Evolutionary conservation across 495 filamentous ascomycete genomes (phyloP).

Genomic region (Tuber indicum): DNA sequence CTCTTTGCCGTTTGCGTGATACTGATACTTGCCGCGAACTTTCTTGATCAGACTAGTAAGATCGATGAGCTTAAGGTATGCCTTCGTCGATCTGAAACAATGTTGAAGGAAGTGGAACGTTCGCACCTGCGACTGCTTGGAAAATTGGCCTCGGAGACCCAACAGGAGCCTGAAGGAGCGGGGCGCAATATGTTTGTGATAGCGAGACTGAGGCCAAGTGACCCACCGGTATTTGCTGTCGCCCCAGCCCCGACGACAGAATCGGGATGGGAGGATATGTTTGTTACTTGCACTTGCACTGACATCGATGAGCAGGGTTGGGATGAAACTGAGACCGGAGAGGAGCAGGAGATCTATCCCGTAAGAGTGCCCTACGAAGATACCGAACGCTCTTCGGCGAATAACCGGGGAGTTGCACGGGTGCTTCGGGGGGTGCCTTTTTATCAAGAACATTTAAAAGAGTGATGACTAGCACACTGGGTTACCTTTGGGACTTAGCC

Average conservation of each 20-base stretch:
- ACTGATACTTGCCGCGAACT: conserved; percentile 15
- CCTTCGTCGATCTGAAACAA: conserved; percentile 19
- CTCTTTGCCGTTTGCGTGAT: conserved; percentile 8
- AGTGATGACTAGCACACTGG: background rate
- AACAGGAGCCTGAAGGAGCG: background rate
- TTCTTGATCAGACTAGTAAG: conserved; percentile 12
- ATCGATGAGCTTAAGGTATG: conserved; percentile 21
- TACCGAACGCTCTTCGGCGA: background rate
- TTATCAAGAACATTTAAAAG: background rate
- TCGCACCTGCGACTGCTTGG: background rate
- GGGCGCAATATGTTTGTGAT: background rate
- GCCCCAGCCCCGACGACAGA: background rate
- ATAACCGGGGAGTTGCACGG: background rate
- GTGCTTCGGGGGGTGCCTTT: background rate
- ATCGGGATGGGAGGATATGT: background rate
- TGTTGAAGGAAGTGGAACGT: conserved; percentile 14
- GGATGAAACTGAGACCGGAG: background rate
- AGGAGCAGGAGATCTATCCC: background rate
- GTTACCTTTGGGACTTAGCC: background rate
- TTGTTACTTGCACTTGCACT: too few species aligned
- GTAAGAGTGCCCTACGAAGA: background rate
- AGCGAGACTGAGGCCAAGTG: background rate
- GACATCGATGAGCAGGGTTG: background rate
- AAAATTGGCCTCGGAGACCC: background rate
- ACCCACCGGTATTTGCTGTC: background rate